These are phyloP conservation scores for Narthecium ossifragum DNA, from an alignment of 106 monocot species.

Conservation along the genomic window DNA sequence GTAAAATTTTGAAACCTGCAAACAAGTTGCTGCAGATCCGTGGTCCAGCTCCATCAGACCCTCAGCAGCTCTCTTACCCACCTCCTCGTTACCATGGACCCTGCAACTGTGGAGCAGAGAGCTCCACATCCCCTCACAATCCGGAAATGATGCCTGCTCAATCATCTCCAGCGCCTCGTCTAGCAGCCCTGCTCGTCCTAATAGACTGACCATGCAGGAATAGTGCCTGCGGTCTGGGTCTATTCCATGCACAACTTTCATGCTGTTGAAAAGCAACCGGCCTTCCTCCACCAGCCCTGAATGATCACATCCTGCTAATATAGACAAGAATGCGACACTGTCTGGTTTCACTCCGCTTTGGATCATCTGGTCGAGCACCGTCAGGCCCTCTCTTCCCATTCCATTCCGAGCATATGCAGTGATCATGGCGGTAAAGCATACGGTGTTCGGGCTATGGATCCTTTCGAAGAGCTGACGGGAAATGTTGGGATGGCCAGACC, in stretches of 20 bases:
- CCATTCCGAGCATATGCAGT: conserved; percentile 16
- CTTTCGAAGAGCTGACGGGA: not conserved
- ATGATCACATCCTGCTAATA: conserved; percentile 15
- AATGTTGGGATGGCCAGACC: not conserved
- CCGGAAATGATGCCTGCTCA: not conserved
- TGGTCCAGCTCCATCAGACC: conserved; percentile 9
- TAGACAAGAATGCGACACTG: conserved; percentile 8
- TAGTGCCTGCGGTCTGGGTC: conserved; percentile 17
- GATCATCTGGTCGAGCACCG: conserved; percentile 13
- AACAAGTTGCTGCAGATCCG: not conserved
- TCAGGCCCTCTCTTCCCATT: conserved; percentile 7
- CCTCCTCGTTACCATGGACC: conserved; percentile 15
- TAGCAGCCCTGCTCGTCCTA: conserved; percentile 20
- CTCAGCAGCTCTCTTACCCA: conserved; percentile 11
- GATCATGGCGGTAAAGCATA: conserved; percentile 18
- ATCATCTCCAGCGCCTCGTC: conserved; percentile 13
- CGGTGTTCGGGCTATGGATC: not conserved
- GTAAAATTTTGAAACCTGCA: conserved; percentile 8
- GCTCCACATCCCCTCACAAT: conserved; percentile 21
- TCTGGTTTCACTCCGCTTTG: conserved; percentile 13
- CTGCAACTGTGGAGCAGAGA: conserved; percentile 14
- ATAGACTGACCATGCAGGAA: conserved; percentile 19
- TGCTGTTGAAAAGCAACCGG: not conserved
- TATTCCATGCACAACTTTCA: conserved; percentile 8
- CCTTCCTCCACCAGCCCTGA: conserved; percentile 20